Evolutionary conservation across 768 basidiomycete species (phyloP), one percentile per base, ranked within the genome.

Genomic region (Trametes cingulata): DNA sequence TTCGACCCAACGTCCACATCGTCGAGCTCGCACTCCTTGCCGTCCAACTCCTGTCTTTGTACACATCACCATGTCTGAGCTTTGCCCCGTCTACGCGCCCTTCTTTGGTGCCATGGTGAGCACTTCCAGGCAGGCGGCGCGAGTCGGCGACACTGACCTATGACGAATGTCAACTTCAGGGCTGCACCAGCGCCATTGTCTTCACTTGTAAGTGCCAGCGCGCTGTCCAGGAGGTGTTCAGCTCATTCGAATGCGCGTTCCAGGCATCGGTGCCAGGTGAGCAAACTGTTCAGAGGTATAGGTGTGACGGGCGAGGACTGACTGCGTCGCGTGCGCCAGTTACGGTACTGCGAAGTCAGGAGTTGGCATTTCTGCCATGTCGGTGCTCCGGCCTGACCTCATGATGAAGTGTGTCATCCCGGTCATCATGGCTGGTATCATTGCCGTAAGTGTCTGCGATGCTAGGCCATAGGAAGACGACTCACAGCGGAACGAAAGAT

Each of bases 361-460:
- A 71, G 97, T 94, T 66, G 93, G 94, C 69, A 93, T 97, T 67
- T 90, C 94, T 57, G 95, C 97, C 66, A 98, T 97, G 97, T 93
- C 95, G 56, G 93, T 96, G 67, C 86, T 97, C 59, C 87, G 95
- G 64, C 96, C 95, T 52, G 95, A 96, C 81, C 81, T 89, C 69
- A 95, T 98, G 92, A 96, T 98, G 91, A 94, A 89, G 82, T 95
- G 91, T 85, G 88, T 91, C 65, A 86, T 98, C 52, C 95, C 95
- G 46, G 95, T 98, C 74, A 90, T 99, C 77, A 98, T 98, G 96
- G 96, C 96, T 82, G 96, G 96, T 94, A 98, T 98, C 80, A 97
- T 98, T 78, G 96, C 92, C 74, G 96, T 98, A 67, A 66, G 93
- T 87, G 14, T 36, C 24, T 9, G 22, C 45, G 45, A 2, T 14